phyloP scores from a whole-genome alignment of 2,329 filamentous ascomycete genomes.

The Rosellinia necatrix region DNA sequence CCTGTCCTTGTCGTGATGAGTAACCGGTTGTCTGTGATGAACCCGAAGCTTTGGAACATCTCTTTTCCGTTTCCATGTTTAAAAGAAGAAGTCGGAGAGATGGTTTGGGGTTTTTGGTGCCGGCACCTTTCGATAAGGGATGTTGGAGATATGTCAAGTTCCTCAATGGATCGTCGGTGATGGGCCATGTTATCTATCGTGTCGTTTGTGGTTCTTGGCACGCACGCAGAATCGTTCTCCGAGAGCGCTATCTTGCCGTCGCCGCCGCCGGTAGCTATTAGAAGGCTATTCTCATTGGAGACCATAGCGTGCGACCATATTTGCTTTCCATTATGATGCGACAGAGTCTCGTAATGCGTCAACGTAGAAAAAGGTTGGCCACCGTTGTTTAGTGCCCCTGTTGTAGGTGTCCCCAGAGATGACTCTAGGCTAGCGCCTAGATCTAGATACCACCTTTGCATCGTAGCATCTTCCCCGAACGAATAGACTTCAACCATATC shows the following conservation, averaged over 20 bases:
- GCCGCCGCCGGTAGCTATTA: conserved; percentile 78
- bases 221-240: conserved; percentile 16
- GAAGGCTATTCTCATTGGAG: conserved; percentile 41
- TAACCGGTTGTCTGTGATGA: conserved; percentile 57
- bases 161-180: conserved; percentile 17
- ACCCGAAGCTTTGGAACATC: conserved; percentile 66
- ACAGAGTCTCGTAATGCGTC: conserved; percentile 58
- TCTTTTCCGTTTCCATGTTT: conserved; percentile 47
- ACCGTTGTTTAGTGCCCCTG: neutral
- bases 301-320: conserved; percentile 73
- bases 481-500: conserved; percentile 65
- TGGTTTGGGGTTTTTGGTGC: neutral
- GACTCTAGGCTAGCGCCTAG: conserved; percentile 34
- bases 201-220: neutral
- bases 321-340: conserved; percentile 83
- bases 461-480: conserved; percentile 82
- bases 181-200: neutral
- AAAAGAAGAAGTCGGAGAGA: conserved; percentile 14
- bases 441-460: conserved; percentile 70
- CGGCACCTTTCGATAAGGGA: conserved; percentile 29
- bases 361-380: conserved; percentile 43
- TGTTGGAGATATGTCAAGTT: conserved; percentile 27
- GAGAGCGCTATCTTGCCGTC: conserved; percentile 72
- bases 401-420: neutral
- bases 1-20: conserved; percentile 66